These are phyloP conservation scores for Colletotrichum horii DNA, from an alignment of 2,329 filamentous ascomycete species.

Conservation along the genomic window DNA sequence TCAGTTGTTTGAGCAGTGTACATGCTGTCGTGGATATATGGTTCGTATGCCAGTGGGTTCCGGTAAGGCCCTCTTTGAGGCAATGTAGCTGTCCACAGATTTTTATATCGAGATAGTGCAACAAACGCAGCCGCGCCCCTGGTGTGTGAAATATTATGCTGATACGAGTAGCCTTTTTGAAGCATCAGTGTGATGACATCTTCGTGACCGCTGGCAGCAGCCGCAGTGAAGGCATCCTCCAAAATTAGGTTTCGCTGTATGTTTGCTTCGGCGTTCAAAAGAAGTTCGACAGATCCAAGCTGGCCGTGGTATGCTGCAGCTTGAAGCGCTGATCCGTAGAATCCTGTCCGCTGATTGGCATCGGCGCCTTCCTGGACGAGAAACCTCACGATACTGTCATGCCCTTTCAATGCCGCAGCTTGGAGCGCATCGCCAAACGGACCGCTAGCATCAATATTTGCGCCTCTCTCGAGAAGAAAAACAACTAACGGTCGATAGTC, in stretches of 20 bases:
- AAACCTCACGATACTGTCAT: neutral
- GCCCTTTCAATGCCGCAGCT: neutral
- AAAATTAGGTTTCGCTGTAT: no score
- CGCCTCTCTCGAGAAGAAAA: neutral
- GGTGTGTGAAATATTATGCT: no score
- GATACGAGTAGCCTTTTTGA: neutral
- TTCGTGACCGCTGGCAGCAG: neutral
- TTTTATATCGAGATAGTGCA: no score
- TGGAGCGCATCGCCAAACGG: neutral
- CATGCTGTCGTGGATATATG: no score
- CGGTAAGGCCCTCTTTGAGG: no score
- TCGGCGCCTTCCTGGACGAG: neutral
- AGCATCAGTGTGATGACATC: neutral
- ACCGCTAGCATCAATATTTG: neutral
- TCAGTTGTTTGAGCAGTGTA: no score
- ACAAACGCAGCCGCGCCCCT: no score
- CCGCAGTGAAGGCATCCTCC: neutral
- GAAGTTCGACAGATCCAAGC: neutral
- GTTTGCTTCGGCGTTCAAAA: neutral
- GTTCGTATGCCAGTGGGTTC: no score
- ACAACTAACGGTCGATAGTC: neutral
- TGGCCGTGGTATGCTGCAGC: neutral
- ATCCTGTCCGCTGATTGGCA: neutral
- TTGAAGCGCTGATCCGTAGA: neutral
- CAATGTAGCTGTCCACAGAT: no score